Evolutionary conservation across 169 alveolate genomes (phyloP), one percentile per base, ranked within the genome.

Genomic region (Perkinsus chesapeaki): DNA sequence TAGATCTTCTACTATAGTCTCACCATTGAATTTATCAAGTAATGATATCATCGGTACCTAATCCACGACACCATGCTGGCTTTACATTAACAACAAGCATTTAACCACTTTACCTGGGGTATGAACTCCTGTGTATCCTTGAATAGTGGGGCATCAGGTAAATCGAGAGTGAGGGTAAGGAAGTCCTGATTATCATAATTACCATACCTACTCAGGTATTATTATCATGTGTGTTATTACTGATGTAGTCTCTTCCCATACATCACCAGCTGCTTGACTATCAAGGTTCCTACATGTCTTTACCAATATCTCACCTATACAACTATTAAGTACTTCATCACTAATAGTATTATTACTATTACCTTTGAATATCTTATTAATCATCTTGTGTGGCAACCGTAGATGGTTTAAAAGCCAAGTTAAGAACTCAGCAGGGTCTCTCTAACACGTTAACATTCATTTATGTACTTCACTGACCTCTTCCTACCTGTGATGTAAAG

Each of bases 11-110:
- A 97, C 96, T 93, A 96, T 98, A 39, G 98, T 98, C 92, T 97
- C 98, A 31, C 99, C 99, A 96, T 98, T 98, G 96, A 96, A 99
- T 94, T 99, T 99, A 93, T 97, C 96, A 91, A 99, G 96, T 73
- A 98, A 95, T 39, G 97, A 98, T 92, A 97, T 96, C 38, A 99
- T 97, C 39, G 99, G 98, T 27, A 98, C 98, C 96, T 96, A 92
- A 31, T 91, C 3, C 19, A 27, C 3, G 39, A 37, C 19, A 47
- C 19, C 27, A 19, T 47, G 72, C 9, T 47, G 72, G n/a, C n/a
- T n/a, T n/a, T n/a, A n/a, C n/a, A n/a, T n/a, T n/a, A n/a, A n/a
- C n/a, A n/a, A n/a, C n/a, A n/a, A n/a, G n/a, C n/a, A n/a, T n/a
- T n/a, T n/a, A n/a, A 9, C 37, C 27, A 10, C 1, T 39, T 20